Percentiles rank a stretch among this genome's conserved stretches.
phyloP scores from a whole-genome alignment of 2,329 filamentous ascomycete species.

The Sclerotinia subarctica region DNA sequence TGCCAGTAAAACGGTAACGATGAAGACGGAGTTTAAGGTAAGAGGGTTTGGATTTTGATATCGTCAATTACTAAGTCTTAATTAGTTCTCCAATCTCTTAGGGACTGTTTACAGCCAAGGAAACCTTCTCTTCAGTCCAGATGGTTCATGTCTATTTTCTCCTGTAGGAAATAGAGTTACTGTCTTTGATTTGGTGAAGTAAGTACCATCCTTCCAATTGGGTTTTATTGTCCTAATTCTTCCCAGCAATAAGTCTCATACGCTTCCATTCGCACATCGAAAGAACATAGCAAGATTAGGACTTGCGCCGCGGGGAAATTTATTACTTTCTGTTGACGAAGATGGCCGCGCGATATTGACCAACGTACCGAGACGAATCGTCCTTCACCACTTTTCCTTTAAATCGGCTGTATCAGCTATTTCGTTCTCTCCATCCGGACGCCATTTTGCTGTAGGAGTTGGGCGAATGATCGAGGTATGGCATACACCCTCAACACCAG shows the following conservation, averaged over 20 bases:
- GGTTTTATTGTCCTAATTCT: background rate
- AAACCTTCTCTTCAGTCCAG: constrained; percentile 92
- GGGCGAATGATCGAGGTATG: constrained; percentile 90
- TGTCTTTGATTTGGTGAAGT: constrained; percentile 96
- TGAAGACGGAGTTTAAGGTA: constrained; percentile 99
- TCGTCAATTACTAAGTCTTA: constrained; percentile 32
- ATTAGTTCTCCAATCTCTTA: constrained; percentile 92
- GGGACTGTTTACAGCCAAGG: constrained; percentile 98
- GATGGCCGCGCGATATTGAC: constrained; percentile 92
- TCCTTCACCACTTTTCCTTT: constrained; percentile 95
- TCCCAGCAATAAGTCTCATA: constrained; percentile 77
- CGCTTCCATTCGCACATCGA: constrained; percentile 85
- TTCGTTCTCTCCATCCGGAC: constrained; percentile 85
- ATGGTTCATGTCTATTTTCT: constrained; percentile 92
- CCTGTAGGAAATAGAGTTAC: constrained; percentile 95
- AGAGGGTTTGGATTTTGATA: constrained; percentile 19
- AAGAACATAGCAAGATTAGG: constrained; percentile 88
- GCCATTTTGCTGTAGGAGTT: constrained; percentile 84
- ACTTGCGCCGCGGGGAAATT: constrained; percentile 84
- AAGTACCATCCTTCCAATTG: constrained; percentile 13
- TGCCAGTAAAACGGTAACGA: constrained; percentile 47
- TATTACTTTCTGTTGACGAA: constrained; percentile 90
- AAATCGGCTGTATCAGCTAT: constrained; percentile 77
- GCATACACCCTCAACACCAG: constrained; percentile 89
- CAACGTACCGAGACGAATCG: constrained; percentile 79